phyloP scores from a whole-genome alignment of 2,329 filamentous ascomycete genomes.

The Clarireedia monteithiana region DNA sequence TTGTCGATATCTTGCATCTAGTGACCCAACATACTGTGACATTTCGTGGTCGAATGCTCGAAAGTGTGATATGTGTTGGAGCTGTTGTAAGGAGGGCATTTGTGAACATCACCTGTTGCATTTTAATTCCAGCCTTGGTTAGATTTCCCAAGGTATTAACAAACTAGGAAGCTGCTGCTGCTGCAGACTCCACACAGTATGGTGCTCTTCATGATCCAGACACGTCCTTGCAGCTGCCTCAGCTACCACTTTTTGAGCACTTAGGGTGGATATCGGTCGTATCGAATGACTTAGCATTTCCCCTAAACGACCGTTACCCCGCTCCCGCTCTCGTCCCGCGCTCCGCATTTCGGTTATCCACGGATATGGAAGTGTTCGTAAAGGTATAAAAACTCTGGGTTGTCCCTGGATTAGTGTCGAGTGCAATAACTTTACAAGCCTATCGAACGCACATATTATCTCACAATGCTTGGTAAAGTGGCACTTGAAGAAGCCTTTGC shows the following conservation, averaged over 20 bases:
- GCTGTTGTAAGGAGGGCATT: slow-evolving; percentile 16
- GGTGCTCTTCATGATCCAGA: background rate
- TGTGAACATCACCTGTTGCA: slow-evolving; percentile 14
- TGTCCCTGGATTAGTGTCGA: no score
- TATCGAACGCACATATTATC: no score
- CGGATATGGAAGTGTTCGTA: no score
- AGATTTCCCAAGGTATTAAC: background rate
- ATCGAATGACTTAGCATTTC: no score
- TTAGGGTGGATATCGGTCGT: no score
- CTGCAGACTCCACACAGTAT: background rate
- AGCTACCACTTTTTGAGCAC: no score
- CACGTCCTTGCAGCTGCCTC: no score
- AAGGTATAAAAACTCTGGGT: no score
- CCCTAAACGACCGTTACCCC: no score
- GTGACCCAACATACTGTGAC: slow-evolving; percentile 15
- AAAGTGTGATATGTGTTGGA: slow-evolving; percentile 9
- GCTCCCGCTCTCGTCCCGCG: no score
- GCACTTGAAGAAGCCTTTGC: slow-evolving; percentile 56
- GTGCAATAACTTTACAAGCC: no score
- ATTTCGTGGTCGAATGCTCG: slow-evolving; percentile 10
- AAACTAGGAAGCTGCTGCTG: background rate
- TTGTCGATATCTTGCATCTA: slow-evolving; percentile 15
- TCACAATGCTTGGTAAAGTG: slow-evolving; percentile 42
- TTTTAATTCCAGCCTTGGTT: slow-evolving; percentile 10
- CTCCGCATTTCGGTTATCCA: no score